phyloP scores from a whole-genome alignment of 176 grass and related monocot species.

The Triticum dicoccoides region DNA sequence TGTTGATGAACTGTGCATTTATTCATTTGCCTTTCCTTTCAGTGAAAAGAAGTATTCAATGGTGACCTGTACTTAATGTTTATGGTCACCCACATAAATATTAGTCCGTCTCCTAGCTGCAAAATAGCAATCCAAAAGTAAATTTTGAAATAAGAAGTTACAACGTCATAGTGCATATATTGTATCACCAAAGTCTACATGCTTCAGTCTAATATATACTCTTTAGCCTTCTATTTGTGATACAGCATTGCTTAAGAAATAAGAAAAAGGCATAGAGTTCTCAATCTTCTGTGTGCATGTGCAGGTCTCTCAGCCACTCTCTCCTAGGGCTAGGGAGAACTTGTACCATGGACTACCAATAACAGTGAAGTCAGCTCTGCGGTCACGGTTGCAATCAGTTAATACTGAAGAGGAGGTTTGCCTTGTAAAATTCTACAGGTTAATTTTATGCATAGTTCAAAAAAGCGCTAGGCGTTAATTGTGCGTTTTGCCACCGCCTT shows the following conservation, averaged over 20 bases:
- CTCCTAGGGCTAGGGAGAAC: slow-evolving; percentile 81
- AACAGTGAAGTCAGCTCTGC: slow-evolving; percentile 66
- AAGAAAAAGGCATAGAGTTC: background rate
- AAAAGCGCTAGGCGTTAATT: too few species aligned
- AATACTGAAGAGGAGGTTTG: slow-evolving; percentile 78
- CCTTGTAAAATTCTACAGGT: background rate
- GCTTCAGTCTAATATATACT: background rate
- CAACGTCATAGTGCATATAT: background rate
- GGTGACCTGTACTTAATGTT: too few species aligned
- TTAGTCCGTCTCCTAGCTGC: background rate
- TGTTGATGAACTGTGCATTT: too few species aligned
- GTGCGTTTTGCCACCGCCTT: too few species aligned
- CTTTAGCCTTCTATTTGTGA: background rate
- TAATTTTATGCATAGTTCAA: too few species aligned
- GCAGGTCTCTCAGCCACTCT: slow-evolving; percentile 84
- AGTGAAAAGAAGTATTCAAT: too few species aligned
- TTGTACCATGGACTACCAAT: slow-evolving; percentile 82
- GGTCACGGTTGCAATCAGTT: slow-evolving; percentile 54
- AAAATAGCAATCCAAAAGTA: background rate
- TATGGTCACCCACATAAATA: background rate
- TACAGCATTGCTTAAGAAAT: background rate
- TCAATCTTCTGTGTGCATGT: slow-evolving; percentile 5
- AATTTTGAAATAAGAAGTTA: background rate
- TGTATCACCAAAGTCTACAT: background rate
- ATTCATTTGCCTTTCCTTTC: too few species aligned